A percentile compares a stretch with the other conserved stretches of the same genome.
These are phyloP conservation scores for Apiotrichum sp. DNA, from an alignment of 1,284 basidiomycete species.

Conservation along the genomic window DNA sequence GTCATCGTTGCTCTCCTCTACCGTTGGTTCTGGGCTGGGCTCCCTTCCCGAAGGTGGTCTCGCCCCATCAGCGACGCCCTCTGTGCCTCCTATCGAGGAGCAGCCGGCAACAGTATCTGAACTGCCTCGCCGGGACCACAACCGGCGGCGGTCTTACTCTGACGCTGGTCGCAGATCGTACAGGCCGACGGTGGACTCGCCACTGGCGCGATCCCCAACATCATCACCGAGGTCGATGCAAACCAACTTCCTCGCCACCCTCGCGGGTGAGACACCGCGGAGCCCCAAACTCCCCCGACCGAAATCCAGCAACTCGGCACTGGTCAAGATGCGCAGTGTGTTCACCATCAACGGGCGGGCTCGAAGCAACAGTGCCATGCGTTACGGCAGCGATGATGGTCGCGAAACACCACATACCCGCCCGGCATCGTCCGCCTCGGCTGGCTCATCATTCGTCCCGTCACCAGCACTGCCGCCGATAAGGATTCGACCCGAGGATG, in stretches of 20 bases:
- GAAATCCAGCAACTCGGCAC: constrained; percentile 35
- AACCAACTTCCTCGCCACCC: neutral
- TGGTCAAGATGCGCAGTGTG: constrained; percentile 36
- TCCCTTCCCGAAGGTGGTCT: neutral
- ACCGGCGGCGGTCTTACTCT: constrained; percentile 12
- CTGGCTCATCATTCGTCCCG: constrained; percentile 25
- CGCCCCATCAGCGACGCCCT: neutral
- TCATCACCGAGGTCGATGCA: neutral
- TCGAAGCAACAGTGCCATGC: constrained; percentile 31
- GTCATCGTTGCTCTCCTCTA: neutral
- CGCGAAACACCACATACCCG: constrained; percentile 4
- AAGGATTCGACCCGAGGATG: constrained; percentile 17
- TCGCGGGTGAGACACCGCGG: neutral
- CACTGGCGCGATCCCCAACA: neutral
- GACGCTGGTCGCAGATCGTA: constrained; percentile 8
- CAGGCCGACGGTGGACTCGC: neutral
- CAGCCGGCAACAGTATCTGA: neutral
- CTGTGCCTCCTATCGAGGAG: neutral
- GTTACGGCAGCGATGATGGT: constrained; percentile 12
- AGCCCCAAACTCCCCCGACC: constrained; percentile 15
- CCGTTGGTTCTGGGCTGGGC: neutral
- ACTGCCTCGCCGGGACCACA: neutral
- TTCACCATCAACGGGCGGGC: constrained; percentile 28
- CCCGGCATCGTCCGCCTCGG: constrained; percentile 16
- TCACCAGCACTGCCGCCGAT: constrained; percentile 17